These are phyloP conservation scores for Leavenworthia alabamica DNA, from an alignment of 345 rosid genomes.

Conservation along the genomic window DNA sequence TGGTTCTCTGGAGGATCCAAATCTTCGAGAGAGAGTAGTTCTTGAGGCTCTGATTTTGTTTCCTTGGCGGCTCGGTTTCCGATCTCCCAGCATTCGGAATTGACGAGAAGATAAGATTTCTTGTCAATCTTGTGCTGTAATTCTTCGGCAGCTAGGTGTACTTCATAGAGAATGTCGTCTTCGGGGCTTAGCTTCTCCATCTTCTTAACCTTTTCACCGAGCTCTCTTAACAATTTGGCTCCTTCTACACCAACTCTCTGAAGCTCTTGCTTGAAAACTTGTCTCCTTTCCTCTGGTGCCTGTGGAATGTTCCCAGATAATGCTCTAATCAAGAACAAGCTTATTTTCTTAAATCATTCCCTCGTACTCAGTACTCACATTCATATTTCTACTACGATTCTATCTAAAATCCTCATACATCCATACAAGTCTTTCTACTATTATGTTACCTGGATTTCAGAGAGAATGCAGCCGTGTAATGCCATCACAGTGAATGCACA, in stretches of 20 bases:
- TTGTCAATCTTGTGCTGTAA: constrained; percentile 68
- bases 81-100: constrained; percentile 83
- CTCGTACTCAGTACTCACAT: too few species aligned
- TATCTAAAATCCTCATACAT: not conserved
- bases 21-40: constrained; percentile 43
- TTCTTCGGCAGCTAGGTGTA: constrained; percentile 71
- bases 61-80: constrained; percentile 45
- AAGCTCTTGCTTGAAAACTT: constrained; percentile 60
- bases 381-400: not conserved
- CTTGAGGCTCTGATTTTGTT: constrained; percentile 40
- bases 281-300: constrained; percentile 80
- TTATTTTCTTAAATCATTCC: not conserved
- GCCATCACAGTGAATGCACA: constrained; percentile 97
- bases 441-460: constrained; percentile 78
- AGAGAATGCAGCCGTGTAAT: constrained; percentile 85
- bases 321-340: not conserved
- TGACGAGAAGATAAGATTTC: constrained; percentile 77
- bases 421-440: not conserved
- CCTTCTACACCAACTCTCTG: constrained; percentile 63
- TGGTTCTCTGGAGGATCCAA: constrained; percentile 11
- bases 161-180: constrained; percentile 63
- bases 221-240: constrained; percentile 64
- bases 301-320: constrained; percentile 17
- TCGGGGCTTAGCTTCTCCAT: constrained; percentile 71
- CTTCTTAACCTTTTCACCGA: constrained; percentile 67